Percentiles rank a stretch among this genome's conserved stretches.
Evolutionary conservation across 2,329 filamentous ascomycete genomes (phyloP).

Genomic region (Diaporthe ampelina): DNA sequence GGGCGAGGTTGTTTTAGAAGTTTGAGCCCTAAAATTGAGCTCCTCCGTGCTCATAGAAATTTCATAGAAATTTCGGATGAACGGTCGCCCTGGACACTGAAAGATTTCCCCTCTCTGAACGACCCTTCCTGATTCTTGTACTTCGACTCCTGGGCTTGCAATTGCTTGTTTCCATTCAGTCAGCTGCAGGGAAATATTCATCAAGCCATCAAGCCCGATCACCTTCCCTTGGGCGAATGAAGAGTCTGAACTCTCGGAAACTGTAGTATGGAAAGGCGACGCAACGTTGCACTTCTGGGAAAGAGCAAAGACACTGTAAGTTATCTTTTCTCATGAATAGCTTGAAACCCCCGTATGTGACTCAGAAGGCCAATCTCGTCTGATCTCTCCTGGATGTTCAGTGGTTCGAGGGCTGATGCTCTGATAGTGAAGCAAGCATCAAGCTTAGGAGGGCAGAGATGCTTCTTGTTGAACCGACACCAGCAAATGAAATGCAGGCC

Average conservation of each 20-base stretch:
- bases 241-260: background rate
- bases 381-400: background rate
- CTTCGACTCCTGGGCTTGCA: background rate
- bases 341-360: background rate
- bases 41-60: background rate
- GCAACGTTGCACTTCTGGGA: background rate
- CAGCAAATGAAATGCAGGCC: background rate
- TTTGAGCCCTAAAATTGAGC: background rate
- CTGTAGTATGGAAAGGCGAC: too few relatives aligned
- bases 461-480: background rate
- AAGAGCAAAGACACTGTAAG: too few relatives aligned
- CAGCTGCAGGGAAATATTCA: background rate
- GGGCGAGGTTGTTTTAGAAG: background rate
- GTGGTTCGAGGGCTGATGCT: background rate
- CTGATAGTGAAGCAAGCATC: background rate
- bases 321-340: too few relatives aligned
- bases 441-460: too few relatives aligned
- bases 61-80: constrained; percentile 5
- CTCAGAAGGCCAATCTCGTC: background rate
- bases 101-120: background rate
- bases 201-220: background rate
- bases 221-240: background rate
- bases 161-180: background rate
- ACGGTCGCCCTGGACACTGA: background rate
- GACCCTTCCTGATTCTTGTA: background rate